A percentile compares a stretch with the other conserved stretches of the same genome.
Evolutionary conservation across 495 filamentous ascomycete genomes (phyloP).

Genomic region (Penicillium canariense): DNA sequence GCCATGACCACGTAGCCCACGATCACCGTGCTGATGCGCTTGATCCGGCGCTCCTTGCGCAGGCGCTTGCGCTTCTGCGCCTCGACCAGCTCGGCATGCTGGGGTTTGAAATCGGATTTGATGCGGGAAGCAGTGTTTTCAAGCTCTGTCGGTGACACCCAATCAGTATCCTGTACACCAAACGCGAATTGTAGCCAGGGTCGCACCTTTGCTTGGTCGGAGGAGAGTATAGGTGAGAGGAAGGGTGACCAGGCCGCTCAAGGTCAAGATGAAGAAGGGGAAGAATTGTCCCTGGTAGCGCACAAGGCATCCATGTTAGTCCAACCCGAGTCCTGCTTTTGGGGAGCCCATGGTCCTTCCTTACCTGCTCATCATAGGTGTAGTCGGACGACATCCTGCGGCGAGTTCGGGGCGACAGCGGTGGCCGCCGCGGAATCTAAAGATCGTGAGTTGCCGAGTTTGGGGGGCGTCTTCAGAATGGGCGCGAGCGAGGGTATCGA

Average conservation of each 20-base stretch:
- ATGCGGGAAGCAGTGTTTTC: constrained; percentile 67
- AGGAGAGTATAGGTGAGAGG: constrained; percentile 87
- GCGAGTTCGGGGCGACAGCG: constrained; percentile 39
- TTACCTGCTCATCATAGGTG: constrained; percentile 90
- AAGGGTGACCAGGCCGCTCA: constrained; percentile 81
- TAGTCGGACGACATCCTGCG: constrained; percentile 91
- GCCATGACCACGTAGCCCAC: constrained; percentile 82
- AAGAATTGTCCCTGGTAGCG: constrained; percentile 84
- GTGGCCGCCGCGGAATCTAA: constrained; percentile 36
- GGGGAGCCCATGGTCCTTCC: constrained; percentile 1
- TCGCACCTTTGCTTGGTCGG: constrained; percentile 69
- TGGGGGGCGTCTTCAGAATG: constrained; percentile 6
- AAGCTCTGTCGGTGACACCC: constrained; percentile 43
- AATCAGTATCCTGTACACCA: neutral
- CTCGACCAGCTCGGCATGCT: constrained; percentile 81
- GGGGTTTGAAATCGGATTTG: constrained; percentile 73
- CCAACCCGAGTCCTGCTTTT: neutral
- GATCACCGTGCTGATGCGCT: constrained; percentile 74
- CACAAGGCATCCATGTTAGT: constrained; percentile 6
- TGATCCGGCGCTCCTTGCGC: constrained; percentile 84
- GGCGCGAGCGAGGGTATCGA: neutral
- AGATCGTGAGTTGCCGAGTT: constrained; percentile 25
- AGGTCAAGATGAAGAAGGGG: constrained; percentile 94
- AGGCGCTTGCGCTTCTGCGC: constrained; percentile 81
- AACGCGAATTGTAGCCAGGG: constrained; percentile 1